A percentile compares a stretch with the other conserved stretches of the same genome.
phyloP scores from a whole-genome alignment of 2,329 filamentous ascomycete species.

The Colletotrichum musae region DNA sequence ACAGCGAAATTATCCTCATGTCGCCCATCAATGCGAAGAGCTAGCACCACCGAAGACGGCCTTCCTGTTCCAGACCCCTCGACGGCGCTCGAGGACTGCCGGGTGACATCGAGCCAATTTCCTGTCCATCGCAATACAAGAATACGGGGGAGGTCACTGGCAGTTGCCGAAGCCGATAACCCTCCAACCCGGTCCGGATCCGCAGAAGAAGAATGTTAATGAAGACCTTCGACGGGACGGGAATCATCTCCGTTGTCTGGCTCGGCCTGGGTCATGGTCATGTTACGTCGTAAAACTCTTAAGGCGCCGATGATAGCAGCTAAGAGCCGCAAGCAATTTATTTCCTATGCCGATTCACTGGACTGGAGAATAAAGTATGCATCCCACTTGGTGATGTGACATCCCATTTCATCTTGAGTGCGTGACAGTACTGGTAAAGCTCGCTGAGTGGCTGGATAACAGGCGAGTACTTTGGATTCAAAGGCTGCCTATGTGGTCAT shows the following conservation, averaged over 20 bases:
- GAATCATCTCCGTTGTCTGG: constrained; percentile 4
- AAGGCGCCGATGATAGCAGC: neutral
- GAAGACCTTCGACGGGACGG: constrained; percentile 18
- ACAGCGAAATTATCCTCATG: constrained; percentile 37
- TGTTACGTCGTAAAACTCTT: neutral
- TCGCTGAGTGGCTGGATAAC: constrained; percentile 37
- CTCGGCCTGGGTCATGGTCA: constrained; percentile 2
- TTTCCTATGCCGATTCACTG: too few species aligned
- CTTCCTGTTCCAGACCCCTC: constrained; percentile 15
- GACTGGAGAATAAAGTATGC: too few species aligned
- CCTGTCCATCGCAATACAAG: neutral
- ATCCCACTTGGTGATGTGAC: too few species aligned
- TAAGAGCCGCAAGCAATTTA: neutral
- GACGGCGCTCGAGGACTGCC: neutral
- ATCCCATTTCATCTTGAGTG: neutral
- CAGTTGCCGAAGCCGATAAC: constrained; percentile 2
- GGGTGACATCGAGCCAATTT: constrained; percentile 1
- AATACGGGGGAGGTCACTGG: constrained; percentile 1
- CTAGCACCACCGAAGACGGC: constrained; percentile 16
- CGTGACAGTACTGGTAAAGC: neutral
- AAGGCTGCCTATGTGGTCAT: constrained; percentile 35
- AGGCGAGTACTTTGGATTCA: constrained; percentile 38
- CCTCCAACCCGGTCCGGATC: neutral
- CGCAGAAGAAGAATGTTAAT: neutral
- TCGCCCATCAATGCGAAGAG: constrained; percentile 34